These are phyloP conservation scores for Citeromyces matritensis DNA, from an alignment of 805 yeast genomes.

Conservation along the genomic window DNA sequence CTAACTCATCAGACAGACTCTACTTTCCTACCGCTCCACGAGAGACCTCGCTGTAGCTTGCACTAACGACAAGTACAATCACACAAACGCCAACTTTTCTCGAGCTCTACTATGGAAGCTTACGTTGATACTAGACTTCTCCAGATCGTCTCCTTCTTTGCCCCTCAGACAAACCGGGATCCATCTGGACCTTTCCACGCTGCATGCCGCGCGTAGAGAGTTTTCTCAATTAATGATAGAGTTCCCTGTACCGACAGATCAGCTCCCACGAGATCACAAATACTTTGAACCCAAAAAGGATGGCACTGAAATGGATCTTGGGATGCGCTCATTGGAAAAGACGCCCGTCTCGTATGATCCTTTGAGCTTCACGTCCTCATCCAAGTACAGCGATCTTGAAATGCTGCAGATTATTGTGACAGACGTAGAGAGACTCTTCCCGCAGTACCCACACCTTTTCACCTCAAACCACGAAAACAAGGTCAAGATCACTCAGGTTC, in stretches of 20 bases:
- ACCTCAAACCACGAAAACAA: slow-evolving; percentile 12
- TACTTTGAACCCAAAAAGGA: slow-evolving; percentile 9
- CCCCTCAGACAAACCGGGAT: neutral
- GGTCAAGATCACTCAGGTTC: slow-evolving; percentile 20
- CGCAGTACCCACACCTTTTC: slow-evolving; percentile 18
- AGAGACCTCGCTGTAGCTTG: slow-evolving; percentile 2
- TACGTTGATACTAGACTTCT: slow-evolving; percentile 4
- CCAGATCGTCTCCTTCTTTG: slow-evolving; percentile 1
- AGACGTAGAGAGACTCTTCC: slow-evolving; percentile 38
- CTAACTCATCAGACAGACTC: slow-evolving; percentile 2
- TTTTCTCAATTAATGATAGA: slow-evolving; percentile 8
- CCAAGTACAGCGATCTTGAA: slow-evolving; percentile 17
- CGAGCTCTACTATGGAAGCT: slow-evolving; percentile 11
- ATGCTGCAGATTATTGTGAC: slow-evolving; percentile 25
- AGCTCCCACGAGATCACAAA: slow-evolving; percentile 10
- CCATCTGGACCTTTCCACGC: slow-evolving; percentile 5
- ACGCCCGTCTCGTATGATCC: slow-evolving; percentile 2
- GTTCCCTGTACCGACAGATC: slow-evolving; percentile 18
- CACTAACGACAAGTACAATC: slow-evolving; percentile 4
- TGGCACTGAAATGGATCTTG: slow-evolving; percentile 7
- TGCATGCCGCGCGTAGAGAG: slow-evolving; percentile 7
- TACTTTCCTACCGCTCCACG: slow-evolving; percentile 1
- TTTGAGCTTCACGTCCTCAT: neutral
- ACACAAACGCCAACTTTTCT: slow-evolving; percentile 7
- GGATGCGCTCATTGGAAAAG: slow-evolving; percentile 1